Evolutionary conservation across 192 early-diverging fungal genomes (phyloP).

Genomic region (Entomortierella lignicola): DNA sequence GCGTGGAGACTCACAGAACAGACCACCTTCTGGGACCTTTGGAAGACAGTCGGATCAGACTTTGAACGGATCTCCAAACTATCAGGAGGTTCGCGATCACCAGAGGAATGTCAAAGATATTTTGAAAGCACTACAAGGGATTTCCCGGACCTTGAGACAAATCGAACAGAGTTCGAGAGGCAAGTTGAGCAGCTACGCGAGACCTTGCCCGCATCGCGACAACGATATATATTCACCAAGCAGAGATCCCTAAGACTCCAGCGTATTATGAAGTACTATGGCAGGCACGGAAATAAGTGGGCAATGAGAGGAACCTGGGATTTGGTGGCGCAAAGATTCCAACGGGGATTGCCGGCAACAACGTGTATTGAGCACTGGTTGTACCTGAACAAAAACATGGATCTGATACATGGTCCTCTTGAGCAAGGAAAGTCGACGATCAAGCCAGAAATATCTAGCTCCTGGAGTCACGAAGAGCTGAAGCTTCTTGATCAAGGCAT

Average conservation of each 20-base stretch:
- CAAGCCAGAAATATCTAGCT: slow-evolving; percentile 3
- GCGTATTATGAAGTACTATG: slow-evolving; percentile 5
- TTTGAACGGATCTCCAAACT: slow-evolving; percentile 24
- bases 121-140: slow-evolving; percentile 17
- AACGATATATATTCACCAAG: slow-evolving; percentile 29
- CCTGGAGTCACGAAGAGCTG: slow-evolving; percentile 33
- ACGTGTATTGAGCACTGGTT: slow-evolving; percentile 30
- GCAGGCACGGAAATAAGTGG: not conserved
- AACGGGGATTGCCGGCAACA: slow-evolving; percentile 4
- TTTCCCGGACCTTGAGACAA: slow-evolving; percentile 12
- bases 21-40: slow-evolving; percentile 19
- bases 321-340: slow-evolving; percentile 24
- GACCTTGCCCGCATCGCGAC: slow-evolving; percentile 4
- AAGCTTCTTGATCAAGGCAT: slow-evolving; percentile 42
- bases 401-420: slow-evolving; percentile 17
- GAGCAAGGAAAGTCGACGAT: not conserved
- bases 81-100: slow-evolving; percentile 4
- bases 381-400: slow-evolving; percentile 28
- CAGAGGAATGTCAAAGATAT: slow-evolving; percentile 18
- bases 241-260: slow-evolving; percentile 23
- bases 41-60: slow-evolving; percentile 28
- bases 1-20: slow-evolving; percentile 25
- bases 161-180: not conserved
- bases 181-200: slow-evolving; percentile 2
- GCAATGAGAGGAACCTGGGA: slow-evolving; percentile 7